Evolutionary conservation across 352 stramenopile species (phyloP).

Genomic region (Globisporangium abappressorium): DNA sequence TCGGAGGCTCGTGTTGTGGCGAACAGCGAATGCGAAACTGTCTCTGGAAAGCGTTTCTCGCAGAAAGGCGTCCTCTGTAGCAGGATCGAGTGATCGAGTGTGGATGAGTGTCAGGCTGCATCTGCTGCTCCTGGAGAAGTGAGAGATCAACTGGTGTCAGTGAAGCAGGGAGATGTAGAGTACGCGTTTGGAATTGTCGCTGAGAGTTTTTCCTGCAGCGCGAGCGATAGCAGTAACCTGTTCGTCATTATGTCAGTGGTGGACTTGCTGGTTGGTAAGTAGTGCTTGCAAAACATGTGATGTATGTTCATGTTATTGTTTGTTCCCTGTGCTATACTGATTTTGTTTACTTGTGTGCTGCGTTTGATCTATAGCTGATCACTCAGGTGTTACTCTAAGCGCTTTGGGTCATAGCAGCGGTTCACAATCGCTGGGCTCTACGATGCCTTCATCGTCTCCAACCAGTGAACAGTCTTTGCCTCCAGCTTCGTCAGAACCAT

Average conservation of each 20-base stretch:
- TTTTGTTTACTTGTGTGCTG: not conserved
- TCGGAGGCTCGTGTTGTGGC: not conserved
- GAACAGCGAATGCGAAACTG: not conserved
- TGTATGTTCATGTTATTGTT: no score
- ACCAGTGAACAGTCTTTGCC: not conserved
- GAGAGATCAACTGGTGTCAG: not conserved
- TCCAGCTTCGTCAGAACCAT: not conserved
- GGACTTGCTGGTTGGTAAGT: not conserved
- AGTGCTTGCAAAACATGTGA: no score
- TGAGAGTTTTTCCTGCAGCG: not conserved
- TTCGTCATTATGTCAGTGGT: not conserved
- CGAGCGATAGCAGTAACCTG: not conserved
- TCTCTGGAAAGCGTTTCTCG: not conserved
- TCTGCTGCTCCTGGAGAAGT: not conserved
- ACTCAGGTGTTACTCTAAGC: not conserved
- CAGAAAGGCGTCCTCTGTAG: not conserved
- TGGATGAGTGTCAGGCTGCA: not conserved
- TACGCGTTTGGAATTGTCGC: slow-evolving; percentile 5
- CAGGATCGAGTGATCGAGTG: not conserved
- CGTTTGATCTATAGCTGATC: not conserved
- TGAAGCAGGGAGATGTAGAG: not conserved
- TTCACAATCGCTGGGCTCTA: not conserved
- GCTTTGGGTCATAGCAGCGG: not conserved
- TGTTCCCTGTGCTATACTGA: not conserved
- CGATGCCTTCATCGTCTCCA: not conserved